Evolutionary conservation across 2,329 filamentous ascomycete species (phyloP).

Genomic region (Ophiostoma perfectum): DNA sequence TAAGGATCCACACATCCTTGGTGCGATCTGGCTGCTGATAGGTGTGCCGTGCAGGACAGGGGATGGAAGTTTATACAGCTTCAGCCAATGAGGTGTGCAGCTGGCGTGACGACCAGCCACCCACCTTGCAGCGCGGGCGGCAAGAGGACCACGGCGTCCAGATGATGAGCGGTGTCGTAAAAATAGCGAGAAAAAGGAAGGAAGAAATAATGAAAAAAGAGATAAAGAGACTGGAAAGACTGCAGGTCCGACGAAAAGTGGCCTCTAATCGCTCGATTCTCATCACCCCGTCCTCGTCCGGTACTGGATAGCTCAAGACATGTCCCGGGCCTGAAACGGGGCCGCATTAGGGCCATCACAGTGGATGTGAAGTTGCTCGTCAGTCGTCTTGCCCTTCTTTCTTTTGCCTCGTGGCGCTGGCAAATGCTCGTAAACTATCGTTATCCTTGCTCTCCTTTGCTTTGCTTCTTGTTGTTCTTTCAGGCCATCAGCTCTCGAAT

Average conservation of each 20-base stretch:
- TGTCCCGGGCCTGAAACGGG: constrained; percentile 20
- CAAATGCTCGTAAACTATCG: too few species aligned
- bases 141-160: constrained; percentile 31
- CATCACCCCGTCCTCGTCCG: constrained; percentile 18
- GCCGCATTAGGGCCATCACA: constrained; percentile 19
- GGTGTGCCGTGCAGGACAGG: constrained; percentile 17
- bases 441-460: not conserved
- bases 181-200: not conserved
- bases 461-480: not conserved
- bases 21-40: constrained; percentile 34
- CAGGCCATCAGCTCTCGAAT: not conserved
- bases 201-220: too few species aligned
- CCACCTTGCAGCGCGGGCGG: constrained; percentile 40
- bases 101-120: constrained; percentile 38
- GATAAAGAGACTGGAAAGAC: too few species aligned
- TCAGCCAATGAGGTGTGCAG: constrained; percentile 37
- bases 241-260: too few species aligned
- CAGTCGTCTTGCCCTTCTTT: not conserved
- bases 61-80: not conserved
- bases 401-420: not conserved
- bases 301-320: not conserved
- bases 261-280: constrained; percentile 1
- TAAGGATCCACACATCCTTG: constrained; percentile 27
- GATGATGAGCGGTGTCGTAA: constrained; percentile 7
- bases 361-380: not conserved